A percentile compares a stretch with the other conserved stretches of the same genome.
phyloP scores from a whole-genome alignment of 2,329 filamentous ascomycete genomes.

The Kalmusia sp. region DNA sequence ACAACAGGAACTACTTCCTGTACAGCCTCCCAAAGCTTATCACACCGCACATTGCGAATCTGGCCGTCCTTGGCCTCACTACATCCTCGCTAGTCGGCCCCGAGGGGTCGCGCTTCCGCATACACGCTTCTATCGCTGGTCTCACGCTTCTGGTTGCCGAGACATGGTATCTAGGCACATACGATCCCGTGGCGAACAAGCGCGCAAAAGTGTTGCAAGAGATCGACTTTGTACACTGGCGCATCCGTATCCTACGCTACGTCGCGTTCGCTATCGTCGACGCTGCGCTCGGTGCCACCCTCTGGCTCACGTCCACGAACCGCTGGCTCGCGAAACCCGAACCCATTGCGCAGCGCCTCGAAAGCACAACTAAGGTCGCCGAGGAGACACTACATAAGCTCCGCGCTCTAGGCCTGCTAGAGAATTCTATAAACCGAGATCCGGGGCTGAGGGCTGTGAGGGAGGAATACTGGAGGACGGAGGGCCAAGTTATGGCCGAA shows the following conservation, averaged over 20 bases:
- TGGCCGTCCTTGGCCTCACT: constrained; percentile 72
- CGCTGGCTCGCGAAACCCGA: constrained; percentile 74
- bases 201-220: constrained; percentile 66
- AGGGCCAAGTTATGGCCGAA: constrained; percentile 74
- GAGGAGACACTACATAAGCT: constrained; percentile 70
- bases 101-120: constrained; percentile 73
- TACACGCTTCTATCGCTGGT: constrained; percentile 69
- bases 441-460: constrained; percentile 69
- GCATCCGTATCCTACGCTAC: constrained; percentile 67
- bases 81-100: constrained; percentile 74
- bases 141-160: constrained; percentile 68
- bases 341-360: constrained; percentile 70
- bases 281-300: constrained; percentile 64
- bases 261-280: constrained; percentile 72
- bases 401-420: constrained; percentile 74
- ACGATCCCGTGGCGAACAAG: constrained; percentile 70
- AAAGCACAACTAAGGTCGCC: constrained; percentile 63
- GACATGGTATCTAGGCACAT: constrained; percentile 68
- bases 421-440: constrained; percentile 82
- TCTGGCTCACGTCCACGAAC: constrained; percentile 82
- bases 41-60: constrained; percentile 80
- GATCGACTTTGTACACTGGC: constrained; percentile 76
- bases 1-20: constrained; percentile 74
- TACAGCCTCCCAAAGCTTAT: constrained; percentile 80
- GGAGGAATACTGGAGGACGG: constrained; percentile 80